These are phyloP conservation scores for Tolypocladium ophioglossoides DNA, from an alignment of 2,329 filamentous ascomycete genomes.

Conservation along the genomic window DNA sequence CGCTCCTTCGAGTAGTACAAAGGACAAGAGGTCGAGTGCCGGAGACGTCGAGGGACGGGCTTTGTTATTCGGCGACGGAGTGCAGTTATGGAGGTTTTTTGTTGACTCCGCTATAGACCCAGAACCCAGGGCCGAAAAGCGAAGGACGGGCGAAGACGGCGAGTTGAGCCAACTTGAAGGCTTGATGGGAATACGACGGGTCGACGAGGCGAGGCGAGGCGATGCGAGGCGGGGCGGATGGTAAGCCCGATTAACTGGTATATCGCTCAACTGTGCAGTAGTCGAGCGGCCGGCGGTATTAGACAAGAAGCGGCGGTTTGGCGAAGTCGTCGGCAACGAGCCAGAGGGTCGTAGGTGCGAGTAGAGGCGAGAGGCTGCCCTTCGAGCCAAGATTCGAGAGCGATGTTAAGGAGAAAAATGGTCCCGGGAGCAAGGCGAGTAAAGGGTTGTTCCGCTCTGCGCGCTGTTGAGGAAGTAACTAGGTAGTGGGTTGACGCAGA, in stretches of 20 bases:
- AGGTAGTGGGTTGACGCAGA: neutral
- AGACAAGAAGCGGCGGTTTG: neutral
- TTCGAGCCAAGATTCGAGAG: neutral
- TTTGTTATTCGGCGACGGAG: neutral
- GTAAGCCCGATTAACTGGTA: neutral
- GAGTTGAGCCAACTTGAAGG: conserved; percentile 92
- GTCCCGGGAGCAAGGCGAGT: neutral
- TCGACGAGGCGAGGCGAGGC: neutral
- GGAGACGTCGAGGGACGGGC: neutral
- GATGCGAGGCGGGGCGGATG: neutral
- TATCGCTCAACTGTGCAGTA: neutral
- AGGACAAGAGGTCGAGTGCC: neutral
- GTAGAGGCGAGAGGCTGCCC: neutral
- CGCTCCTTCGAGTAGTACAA: neutral
- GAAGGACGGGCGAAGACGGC: conserved; percentile 66
- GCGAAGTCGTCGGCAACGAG: neutral
- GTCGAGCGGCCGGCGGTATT: neutral
- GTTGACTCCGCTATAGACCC: conserved; percentile 94
- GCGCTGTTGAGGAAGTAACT: neutral
- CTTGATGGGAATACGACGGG: conserved; percentile 24
- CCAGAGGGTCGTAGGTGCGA: neutral
- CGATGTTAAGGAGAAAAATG: neutral
- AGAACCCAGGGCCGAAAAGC: conserved; percentile 83
- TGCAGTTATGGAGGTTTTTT: conserved; percentile 92
- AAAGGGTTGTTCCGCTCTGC: neutral